Base-by-base conservation (phyloP, 805 yeast species). In the Dipodascus geniculatus region DNA sequence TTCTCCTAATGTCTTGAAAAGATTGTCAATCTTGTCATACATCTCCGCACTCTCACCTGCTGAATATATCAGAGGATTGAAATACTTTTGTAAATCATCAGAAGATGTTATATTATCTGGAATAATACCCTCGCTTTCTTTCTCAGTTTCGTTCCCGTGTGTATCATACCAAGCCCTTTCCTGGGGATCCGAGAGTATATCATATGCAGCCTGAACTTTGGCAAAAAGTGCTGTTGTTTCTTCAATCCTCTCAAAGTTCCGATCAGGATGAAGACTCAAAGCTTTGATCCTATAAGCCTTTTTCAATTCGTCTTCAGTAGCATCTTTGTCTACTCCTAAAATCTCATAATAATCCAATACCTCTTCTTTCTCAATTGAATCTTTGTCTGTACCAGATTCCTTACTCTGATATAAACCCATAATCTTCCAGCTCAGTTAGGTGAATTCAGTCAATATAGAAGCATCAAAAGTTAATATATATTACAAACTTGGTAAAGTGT, bases 131-230 rank as follows among this genome's bases (percentile, higher is more conserved):
- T 65, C 72, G 24, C 66, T 74, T 35, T 59, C 65, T 3, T 23
- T 53, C 9, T 67, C 74, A 48, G 66, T 68, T 38, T 70, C 67
- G 16, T 65, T 71, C 64, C 87, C 89, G 66, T 91, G 97, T 0
- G 88, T 74, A 64, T 93, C 98, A 64, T 93, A 93, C 98, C 98
- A 91, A 0, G 95, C 86, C 57, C 99, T 73, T 63, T 93, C 96
- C 59, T 87, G 95, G 0, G 96, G 83, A 69, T 93, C 97, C 3
- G 86, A 79, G 16, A 93, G 71, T 1, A 91, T 87, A 63, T 93
- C 98, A 67, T 90, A 93, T 0, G 99, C 99, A 2, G 90, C 80
- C 63, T 95, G 78, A 2, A 93, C 82, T 54, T 80, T 77, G 1
- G 95, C 83, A 70, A 93, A 93, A 53, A 78, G 72, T 49, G 74